Evolutionary conservation across 306 rosid genomes (phyloP).

Genomic region (Pterocarpus santalinus): DNA sequence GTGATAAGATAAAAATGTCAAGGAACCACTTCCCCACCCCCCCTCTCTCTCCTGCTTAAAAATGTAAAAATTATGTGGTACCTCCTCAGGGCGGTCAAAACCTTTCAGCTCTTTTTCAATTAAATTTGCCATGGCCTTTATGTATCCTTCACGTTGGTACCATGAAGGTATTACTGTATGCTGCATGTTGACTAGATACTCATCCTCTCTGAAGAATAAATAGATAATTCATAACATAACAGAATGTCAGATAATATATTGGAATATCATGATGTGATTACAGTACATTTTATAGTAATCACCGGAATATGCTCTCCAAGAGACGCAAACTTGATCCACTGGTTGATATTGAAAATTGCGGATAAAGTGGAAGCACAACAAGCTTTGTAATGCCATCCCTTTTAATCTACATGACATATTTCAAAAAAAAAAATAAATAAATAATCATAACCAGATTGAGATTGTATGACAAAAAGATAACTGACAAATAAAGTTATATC

Average conservation of each 20-base stretch:
- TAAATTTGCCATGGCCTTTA: conserved; percentile 92
- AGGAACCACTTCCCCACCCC: not conserved
- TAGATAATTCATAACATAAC: conserved; percentile 37
- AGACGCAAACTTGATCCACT: conserved; percentile 98
- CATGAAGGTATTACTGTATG: conserved; percentile 98
- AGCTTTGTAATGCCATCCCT: conserved; percentile 88
- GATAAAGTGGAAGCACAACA: conserved; percentile 99
- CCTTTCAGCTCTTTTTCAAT: conserved; percentile 79
- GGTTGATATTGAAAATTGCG: conserved; percentile 98
- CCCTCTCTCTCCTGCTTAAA: not conserved
- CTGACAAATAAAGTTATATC: conserved; percentile 28
- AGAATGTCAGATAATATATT: conserved; percentile 25
- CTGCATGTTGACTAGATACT: conserved; percentile 97
- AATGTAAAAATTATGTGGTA: conserved; percentile 43
- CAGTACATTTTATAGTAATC: conserved; percentile 32
- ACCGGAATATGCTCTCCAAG: conserved; percentile 97
- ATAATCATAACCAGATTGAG: conserved; percentile 45
- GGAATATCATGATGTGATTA: conserved; percentile 23
- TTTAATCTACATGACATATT: conserved; percentile 72
- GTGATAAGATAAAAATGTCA: conserved; percentile 24
- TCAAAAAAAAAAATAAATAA: conserved; percentile 27
- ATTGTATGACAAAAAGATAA: conserved; percentile 18
- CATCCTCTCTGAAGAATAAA: conserved; percentile 81
- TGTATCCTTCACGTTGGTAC: conserved; percentile 98
- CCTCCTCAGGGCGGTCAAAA: conserved; percentile 77